A percentile compares a stretch with the other conserved stretches of the same genome.
Evolutionary conservation across 257 asterid species (phyloP).

Genomic region (Plantago ovata): DNA sequence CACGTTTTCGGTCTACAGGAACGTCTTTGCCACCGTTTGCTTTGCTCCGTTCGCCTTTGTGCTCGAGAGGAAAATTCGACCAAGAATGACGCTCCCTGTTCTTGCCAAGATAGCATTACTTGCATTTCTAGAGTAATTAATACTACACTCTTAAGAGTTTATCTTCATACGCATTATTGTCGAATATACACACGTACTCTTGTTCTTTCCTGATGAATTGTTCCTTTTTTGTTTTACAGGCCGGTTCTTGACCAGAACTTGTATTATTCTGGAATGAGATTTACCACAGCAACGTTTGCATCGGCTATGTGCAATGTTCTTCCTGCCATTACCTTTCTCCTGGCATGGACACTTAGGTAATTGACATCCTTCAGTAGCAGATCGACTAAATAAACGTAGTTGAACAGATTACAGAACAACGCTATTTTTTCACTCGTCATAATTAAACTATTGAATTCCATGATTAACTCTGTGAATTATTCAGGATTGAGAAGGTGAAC

Average conservation of each 20-base stretch:
- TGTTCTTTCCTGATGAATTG: too few relatives aligned
- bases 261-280: constrained; percentile 58
- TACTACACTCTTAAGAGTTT: constrained; percentile 6
- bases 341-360: constrained; percentile 41
- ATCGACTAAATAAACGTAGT: too few relatives aligned
- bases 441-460: not conserved
- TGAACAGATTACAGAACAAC: too few relatives aligned
- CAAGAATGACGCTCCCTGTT: constrained; percentile 58
- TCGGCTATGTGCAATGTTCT: constrained; percentile 61
- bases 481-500: constrained; percentile 62
- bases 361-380: not conserved
- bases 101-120: constrained; percentile 52
- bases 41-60: constrained; percentile 51
- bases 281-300: constrained; percentile 54
- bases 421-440: not conserved
- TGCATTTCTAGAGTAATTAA: constrained; percentile 54
- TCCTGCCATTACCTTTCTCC: constrained; percentile 58
- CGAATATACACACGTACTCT: not conserved
- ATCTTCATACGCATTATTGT: not conserved
- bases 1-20: constrained; percentile 50
- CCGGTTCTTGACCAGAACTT: constrained; percentile 73
- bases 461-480: not conserved
- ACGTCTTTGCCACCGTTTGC: constrained; percentile 40
- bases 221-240: constrained; percentile 24
- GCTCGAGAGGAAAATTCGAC: constrained; percentile 77